These are phyloP conservation scores for Corrigiola litoralis DNA, from an alignment of 179 eudicot genomes.

Conservation along the genomic window DNA sequence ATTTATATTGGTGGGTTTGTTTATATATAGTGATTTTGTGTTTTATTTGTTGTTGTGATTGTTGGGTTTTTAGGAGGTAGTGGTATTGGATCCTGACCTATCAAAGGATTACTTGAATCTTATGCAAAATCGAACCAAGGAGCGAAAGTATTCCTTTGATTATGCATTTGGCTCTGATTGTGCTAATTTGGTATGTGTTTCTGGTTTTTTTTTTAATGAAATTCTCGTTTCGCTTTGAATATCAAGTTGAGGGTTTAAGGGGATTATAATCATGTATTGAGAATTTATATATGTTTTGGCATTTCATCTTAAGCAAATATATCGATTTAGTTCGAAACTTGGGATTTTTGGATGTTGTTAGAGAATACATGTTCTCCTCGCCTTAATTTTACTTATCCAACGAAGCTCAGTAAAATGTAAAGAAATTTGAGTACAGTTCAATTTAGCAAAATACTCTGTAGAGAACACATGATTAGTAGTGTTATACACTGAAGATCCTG, in stretches of 20 bases:
- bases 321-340: no score
- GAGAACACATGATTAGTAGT: no score
- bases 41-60: constrained; percentile 6
- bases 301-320: no score
- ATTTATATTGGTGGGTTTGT: not conserved
- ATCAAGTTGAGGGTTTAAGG: not conserved
- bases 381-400: no score
- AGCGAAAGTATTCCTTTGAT: constrained; percentile 61
- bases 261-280: not conserved
- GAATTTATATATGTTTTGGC: no score
- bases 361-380: no score
- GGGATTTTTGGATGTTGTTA: no score
- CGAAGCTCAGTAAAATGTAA: no score
- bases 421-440: no score
- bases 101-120: constrained; percentile 70
- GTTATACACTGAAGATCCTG: no score
- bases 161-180: constrained; percentile 69
- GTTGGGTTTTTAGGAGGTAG: constrained; percentile 47
- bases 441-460: no score
- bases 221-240: constrained; percentile 1
- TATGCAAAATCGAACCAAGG: constrained; percentile 67
- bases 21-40: not conserved
- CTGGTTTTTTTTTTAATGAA: not conserved
- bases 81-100: constrained; percentile 73
- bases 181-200: constrained; percentile 46